Evolutionary conservation across 208 protist species (phyloP), one percentile per base, ranked within the genome.

Genomic region (Crithidia acanthocephali): DNA sequence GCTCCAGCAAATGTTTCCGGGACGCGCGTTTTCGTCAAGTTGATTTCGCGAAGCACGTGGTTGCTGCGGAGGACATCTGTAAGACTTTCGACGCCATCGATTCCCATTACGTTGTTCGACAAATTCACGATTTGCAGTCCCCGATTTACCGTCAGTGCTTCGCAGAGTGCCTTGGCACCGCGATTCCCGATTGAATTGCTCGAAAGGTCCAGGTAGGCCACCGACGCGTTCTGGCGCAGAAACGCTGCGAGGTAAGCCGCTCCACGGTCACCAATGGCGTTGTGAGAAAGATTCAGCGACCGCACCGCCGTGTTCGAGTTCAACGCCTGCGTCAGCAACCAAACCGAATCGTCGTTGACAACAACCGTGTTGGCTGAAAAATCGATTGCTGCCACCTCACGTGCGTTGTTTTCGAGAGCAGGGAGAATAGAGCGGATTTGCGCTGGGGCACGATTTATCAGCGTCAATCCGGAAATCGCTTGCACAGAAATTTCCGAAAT

Each of bases 221-320:
- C 33, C 20, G 81, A 81, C 25, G 25, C 27, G 76, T 97, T 97
- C 18, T 32, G 63, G 35, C 80, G 68, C n/a, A 98, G 63, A 33
- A 90, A 74, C 23, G 93, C 83, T 0, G 92, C 75, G 15, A 98
- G 64, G 71, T 68, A 86, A 23, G 62, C 27, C 0, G 81, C 85
- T 16, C 92, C 95, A 18, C 76, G 72, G 56, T 96, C 93, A 35
- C 91, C 90, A 51, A 97, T 81, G 44, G 84, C 62, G 80, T 95
- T 97, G 83, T 91, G 81, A 2, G 88, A 90, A 13, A 96, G 70
- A 66, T 93, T 90, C 20, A 97, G 64, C 64, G 37, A 79, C 23
- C 56, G 83, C 20, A 97, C 86, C 35, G 45, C 61, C 22, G 66
- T 76, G 61, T 95, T 97, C 25, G 76, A 42, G 8, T 72, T 50